phyloP scores from a whole-genome alignment of 2,329 filamentous ascomycete genomes.

The Penicillium sp. region DNA sequence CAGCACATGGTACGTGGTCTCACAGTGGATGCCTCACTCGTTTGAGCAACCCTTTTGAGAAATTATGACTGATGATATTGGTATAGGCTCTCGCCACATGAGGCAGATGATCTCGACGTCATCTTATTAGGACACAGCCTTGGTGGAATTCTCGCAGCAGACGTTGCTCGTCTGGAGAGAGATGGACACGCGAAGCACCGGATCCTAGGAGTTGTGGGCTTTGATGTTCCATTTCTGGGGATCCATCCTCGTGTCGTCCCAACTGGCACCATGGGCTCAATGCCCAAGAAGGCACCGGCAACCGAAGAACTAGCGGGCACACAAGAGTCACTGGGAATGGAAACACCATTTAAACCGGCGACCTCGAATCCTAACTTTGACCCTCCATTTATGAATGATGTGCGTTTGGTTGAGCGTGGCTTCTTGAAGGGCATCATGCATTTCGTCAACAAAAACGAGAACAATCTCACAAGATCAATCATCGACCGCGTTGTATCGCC shows the following conservation, averaged over 20 bases:
- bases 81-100: conserved; percentile 70
- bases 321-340: conserved; percentile 20
- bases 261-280: conserved; percentile 78
- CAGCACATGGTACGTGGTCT: conserved; percentile 64
- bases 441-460: conserved; percentile 79
- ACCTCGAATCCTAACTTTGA: conserved; percentile 67
- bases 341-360: conserved; percentile 22
- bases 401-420: conserved; percentile 67
- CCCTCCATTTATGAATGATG: conserved; percentile 73
- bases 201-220: conserved; percentile 76
- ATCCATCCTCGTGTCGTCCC: conserved; percentile 85
- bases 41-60: not conserved
- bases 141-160: conserved; percentile 80
- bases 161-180: conserved; percentile 65
- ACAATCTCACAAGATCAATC: conserved; percentile 69
- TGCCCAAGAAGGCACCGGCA: conserved; percentile 42
- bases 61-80: not conserved
- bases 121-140: conserved; percentile 86
- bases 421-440: conserved; percentile 65
- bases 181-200: conserved; percentile 57
- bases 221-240: conserved; percentile 84
- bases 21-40: not conserved
- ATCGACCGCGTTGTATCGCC: conserved; percentile 76
- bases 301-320: conserved; percentile 20
- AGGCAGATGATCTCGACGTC: conserved; percentile 72